Conservation (phyloP, 1,139 yeast species). For the Yamadazyma aaseri region DNA sequence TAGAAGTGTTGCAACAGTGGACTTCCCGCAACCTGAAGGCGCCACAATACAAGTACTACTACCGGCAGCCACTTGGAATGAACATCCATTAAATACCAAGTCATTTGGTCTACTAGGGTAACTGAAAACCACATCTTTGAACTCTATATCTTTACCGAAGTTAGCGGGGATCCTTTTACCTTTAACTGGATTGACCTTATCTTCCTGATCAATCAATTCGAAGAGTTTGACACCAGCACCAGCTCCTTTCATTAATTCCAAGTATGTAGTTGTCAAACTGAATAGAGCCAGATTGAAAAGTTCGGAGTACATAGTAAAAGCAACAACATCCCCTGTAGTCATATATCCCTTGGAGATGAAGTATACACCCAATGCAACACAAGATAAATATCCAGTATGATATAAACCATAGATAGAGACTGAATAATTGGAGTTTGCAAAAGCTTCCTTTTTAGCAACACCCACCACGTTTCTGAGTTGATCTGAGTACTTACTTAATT, state of each 20-base stretch:
- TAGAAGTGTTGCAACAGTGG: slow-evolving; percentile 74
- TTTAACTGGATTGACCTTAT: slow-evolving; percentile 43
- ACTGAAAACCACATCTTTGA: slow-evolving; percentile 65
- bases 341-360: slow-evolving; percentile 42
- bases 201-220: slow-evolving; percentile 43
- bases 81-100: slow-evolving; percentile 61
- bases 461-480: slow-evolving; percentile 41
- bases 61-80: slow-evolving; percentile 61
- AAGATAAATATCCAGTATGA: slow-evolving; percentile 46
- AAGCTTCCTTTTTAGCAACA: slow-evolving; percentile 47
- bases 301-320: slow-evolving; percentile 50
- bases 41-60: slow-evolving; percentile 89
- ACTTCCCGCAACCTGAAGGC: slow-evolving; percentile 89
- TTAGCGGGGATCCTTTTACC: slow-evolving; percentile 41
- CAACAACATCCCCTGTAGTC: slow-evolving; percentile 50
- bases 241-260: slow-evolving; percentile 57
- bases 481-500: slow-evolving; percentile 38
- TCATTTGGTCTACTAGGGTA: slow-evolving; percentile 91
- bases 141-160: slow-evolving; percentile 56
- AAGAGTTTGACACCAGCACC: slow-evolving; percentile 53
- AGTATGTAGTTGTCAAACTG: slow-evolving; percentile 50
- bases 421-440: slow-evolving; percentile 47
- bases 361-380: slow-evolving; percentile 46
- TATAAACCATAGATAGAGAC: slow-evolving; percentile 47
- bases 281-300: slow-evolving; percentile 49